Conservation (phyloP, 2,329 filamentous ascomycete species). For the Tolypocladium amazonense region DNA sequence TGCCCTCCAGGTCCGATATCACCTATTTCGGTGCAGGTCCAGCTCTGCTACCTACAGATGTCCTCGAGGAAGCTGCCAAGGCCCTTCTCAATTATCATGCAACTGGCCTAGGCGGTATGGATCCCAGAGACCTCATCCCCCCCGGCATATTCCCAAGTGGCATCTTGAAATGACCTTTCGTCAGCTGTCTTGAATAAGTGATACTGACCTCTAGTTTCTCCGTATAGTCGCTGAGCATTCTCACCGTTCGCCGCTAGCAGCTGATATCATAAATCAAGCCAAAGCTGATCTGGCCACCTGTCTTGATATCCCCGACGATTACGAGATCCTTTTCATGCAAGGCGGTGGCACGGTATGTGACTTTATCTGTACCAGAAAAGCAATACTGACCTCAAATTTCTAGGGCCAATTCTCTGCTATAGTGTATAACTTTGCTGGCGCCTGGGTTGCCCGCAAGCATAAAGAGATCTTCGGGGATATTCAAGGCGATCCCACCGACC, state of each 20-base stretch:
- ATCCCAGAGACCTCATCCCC: too few relatives aligned
- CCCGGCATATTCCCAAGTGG: too few relatives aligned
- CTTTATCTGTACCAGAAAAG: conserved; percentile 16
- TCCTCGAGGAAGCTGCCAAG: neutral
- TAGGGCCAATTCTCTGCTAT: conserved; percentile 53
- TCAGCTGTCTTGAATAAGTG: too few relatives aligned
- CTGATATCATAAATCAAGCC: conserved; percentile 59
- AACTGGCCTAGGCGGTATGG: neutral
- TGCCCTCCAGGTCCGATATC: neutral
- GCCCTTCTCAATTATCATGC: neutral
- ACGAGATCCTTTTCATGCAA: conserved; percentile 83
- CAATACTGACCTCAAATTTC: too few relatives aligned
- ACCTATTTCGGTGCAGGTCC: neutral
- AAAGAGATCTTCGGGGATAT: conserved; percentile 24
- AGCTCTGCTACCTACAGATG: neutral
- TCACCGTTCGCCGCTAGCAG: neutral
- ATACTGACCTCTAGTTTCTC: too few relatives aligned
- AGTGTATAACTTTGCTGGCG: conserved; percentile 72
- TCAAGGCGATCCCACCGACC: too few relatives aligned
- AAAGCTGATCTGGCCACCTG: conserved; percentile 64
- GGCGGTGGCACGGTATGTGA: conserved; percentile 82
- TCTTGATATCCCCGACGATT: conserved; percentile 74
- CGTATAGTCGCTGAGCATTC: neutral
- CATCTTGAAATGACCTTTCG: too few relatives aligned
- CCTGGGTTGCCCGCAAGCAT: conserved; percentile 67